phyloP scores from a whole-genome alignment of 2,329 filamentous ascomycete species.

The Phaeosphaeria sp. region DNA sequence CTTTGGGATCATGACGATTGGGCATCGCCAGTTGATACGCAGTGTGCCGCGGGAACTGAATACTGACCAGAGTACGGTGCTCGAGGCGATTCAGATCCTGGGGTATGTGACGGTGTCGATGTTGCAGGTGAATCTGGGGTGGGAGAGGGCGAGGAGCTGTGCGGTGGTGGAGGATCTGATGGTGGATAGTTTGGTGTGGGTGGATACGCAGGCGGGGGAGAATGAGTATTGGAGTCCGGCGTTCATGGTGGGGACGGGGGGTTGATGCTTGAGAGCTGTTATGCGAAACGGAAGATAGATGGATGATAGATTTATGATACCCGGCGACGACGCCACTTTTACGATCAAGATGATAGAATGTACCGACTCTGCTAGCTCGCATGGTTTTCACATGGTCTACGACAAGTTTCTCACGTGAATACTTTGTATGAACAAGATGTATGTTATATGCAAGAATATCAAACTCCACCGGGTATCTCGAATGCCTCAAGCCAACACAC shows the following conservation, averaged over 20 bases:
- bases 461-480: too few species aligned
- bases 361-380: too few species aligned
- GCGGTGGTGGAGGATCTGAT: constrained; percentile 92
- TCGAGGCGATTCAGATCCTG: constrained; percentile 88
- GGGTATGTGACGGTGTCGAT: constrained; percentile 91
- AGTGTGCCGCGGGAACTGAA: constrained; percentile 95
- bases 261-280: neutral
- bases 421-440: too few species aligned
- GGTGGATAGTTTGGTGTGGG: constrained; percentile 89
- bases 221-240: constrained; percentile 94
- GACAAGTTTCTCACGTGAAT: too few species aligned
- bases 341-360: too few species aligned
- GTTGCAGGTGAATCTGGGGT: constrained; percentile 83
- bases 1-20: constrained; percentile 84
- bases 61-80: constrained; percentile 87
- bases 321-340: neutral
- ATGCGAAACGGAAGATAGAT: neutral
- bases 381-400: too few species aligned
- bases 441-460: too few species aligned
- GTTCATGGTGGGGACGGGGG: constrained; percentile 59
- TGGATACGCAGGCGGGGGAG: constrained; percentile 84
- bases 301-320: neutral
- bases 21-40: constrained; percentile 84
- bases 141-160: constrained; percentile 83
- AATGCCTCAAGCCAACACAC: too few species aligned